phyloP scores from a whole-genome alignment of 345 rosid species.

The Gossypium ekmanianum region DNA sequence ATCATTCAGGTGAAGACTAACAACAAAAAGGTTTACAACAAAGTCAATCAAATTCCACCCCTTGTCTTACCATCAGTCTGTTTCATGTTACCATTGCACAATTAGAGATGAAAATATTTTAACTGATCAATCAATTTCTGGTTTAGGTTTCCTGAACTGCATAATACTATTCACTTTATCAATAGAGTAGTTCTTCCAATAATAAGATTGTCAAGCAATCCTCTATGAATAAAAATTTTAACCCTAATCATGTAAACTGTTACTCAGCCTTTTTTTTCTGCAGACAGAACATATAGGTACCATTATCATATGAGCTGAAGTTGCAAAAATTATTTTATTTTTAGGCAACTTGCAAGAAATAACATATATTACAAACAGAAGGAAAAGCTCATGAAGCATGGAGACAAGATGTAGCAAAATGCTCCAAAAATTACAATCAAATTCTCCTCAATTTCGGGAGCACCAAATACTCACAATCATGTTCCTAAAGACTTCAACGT shows the following conservation, averaged over 20 bases:
- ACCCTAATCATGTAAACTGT: background rate
- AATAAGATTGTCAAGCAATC: conserved; percentile 1
- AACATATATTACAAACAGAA: background rate
- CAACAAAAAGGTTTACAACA: background rate
- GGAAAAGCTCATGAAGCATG: background rate
- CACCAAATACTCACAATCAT: conserved; percentile 1
- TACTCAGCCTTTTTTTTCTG: background rate
- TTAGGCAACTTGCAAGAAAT: background rate
- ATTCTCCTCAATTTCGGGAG: background rate
- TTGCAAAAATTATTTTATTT: background rate
- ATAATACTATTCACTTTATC: background rate
- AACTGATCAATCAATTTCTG: background rate
- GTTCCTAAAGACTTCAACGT: conserved; percentile 2
- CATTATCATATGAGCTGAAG: background rate
- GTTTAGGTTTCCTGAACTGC: background rate
- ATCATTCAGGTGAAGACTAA: background rate
- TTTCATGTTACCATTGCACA: background rate
- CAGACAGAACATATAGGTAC: background rate
- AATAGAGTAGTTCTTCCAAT: background rate
- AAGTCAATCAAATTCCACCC: background rate
- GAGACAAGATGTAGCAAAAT: background rate
- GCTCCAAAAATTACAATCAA: background rate
- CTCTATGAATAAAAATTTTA: background rate
- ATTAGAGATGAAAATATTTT: background rate
- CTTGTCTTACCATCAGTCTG: background rate